Evolutionary conservation across 257 asterid genomes (phyloP).

Genomic region (Cynanchum wilfordii): DNA sequence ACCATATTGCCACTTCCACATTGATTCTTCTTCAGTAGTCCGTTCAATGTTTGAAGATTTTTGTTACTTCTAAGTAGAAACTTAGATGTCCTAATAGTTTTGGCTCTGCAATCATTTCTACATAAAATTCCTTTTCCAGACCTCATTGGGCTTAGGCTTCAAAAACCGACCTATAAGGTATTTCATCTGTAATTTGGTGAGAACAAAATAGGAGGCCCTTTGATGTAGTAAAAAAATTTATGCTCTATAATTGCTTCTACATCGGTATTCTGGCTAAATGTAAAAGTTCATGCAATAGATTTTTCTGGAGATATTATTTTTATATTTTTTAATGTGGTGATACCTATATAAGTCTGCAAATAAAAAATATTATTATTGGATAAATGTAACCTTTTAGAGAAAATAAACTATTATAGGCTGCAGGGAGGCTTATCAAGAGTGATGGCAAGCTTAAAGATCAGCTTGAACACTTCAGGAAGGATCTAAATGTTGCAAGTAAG

Average conservation of each 20-base stretch:
- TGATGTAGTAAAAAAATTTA: not conserved
- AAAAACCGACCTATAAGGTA: not conserved
- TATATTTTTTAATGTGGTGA: not conserved
- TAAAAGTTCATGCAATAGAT: not conserved
- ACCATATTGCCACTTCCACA: not conserved
- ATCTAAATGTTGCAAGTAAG: constrained; percentile 64
- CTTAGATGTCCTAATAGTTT: not conserved
- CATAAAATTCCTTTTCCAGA: not conserved
- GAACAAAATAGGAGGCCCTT: not conserved
- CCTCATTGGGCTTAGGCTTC: too few species aligned
- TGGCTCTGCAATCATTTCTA: not conserved
- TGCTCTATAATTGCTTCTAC: not conserved
- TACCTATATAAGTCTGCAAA: not conserved
- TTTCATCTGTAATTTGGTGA: not conserved
- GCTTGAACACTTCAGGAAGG: constrained; percentile 61
- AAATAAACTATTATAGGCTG: constrained; percentile 51
- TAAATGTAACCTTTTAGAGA: not conserved
- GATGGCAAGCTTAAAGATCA: constrained; percentile 62
- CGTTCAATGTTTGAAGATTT: not conserved
- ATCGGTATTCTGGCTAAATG: not conserved
- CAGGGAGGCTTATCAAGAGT: constrained; percentile 74
- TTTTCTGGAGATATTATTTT: not conserved
- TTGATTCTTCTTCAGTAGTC: not conserved
- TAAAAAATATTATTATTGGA: not conserved
- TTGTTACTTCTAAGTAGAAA: not conserved